Conservation (phyloP, 352 stramenopile genomes). For the Peronospora destructor region DNA sequence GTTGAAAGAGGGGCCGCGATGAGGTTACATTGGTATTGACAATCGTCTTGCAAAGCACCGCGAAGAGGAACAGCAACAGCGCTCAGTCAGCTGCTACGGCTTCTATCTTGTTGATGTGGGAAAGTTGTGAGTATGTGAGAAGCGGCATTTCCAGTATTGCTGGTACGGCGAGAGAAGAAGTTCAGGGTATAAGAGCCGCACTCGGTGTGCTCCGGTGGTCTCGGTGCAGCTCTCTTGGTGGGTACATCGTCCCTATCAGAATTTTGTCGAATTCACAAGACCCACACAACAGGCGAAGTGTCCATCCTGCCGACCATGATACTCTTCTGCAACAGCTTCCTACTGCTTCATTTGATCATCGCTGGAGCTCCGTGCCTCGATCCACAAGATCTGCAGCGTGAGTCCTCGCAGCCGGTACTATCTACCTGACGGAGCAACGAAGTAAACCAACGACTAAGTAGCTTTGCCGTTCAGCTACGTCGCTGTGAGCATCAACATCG, state of each 20-base stretch:
- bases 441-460: constrained; percentile 24
- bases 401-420: constrained; percentile 9
- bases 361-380: constrained; percentile 16
- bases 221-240: constrained; percentile 28
- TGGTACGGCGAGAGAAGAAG: not conserved
- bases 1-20: too few relatives aligned
- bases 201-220: constrained; percentile 26
- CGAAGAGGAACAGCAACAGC: constrained; percentile 3
- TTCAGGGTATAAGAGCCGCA: constrained; percentile 6
- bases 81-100: too few relatives aligned
- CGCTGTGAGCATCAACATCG: constrained; percentile 26
- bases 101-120: constrained; percentile 1
- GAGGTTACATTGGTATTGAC: too few relatives aligned
- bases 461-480: constrained; percentile 24
- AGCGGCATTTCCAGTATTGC: constrained; percentile 20
- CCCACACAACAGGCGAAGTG: constrained; percentile 24
- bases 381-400: constrained; percentile 22
- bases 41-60: not conserved
- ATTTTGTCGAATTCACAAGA: constrained; percentile 31
- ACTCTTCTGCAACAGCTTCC: constrained; percentile 33
- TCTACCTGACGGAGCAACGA: constrained; percentile 30
- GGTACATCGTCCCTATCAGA: constrained; percentile 27
- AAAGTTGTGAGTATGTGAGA: constrained; percentile 4
- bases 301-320: constrained; percentile 27
- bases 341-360: constrained; percentile 29